A percentile compares a stretch with the other conserved stretches of the same genome.
These are phyloP conservation scores for Leptographium radiaticola DNA, from an alignment of 2,329 filamentous ascomycete genomes.

Conservation along the genomic window DNA sequence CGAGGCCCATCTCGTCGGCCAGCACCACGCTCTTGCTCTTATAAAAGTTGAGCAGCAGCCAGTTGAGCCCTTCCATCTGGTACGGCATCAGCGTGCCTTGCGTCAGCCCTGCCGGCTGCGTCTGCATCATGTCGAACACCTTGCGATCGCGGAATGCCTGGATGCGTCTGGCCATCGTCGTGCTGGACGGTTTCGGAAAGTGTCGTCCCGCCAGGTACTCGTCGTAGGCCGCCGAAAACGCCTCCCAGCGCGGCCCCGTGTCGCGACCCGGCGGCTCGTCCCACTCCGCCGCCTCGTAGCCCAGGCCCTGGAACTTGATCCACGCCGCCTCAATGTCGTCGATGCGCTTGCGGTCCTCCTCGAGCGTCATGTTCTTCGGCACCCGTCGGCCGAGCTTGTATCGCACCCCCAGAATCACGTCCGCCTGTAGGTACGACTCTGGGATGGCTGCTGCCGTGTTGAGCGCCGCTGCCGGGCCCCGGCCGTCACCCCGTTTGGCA, in stretches of 20 bases:
- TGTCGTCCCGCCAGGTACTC: slow-evolving; percentile 76
- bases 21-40: slow-evolving; percentile 73
- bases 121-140: slow-evolving; percentile 55
- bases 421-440: slow-evolving; percentile 71
- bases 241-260: slow-evolving; percentile 53
- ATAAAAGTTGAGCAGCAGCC: slow-evolving; percentile 87
- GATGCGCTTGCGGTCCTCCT: slow-evolving; percentile 55
- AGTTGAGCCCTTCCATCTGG: slow-evolving; percentile 85
- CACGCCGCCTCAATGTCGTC: slow-evolving; percentile 59
- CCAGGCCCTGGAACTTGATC: slow-evolving; percentile 86
- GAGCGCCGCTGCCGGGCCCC: slow-evolving; percentile 51
- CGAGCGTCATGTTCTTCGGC: slow-evolving; percentile 25
- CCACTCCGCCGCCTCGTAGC: slow-evolving; percentile 87
- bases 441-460: slow-evolving; percentile 68
- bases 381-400: slow-evolving; percentile 27
- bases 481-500: slow-evolving; percentile 51
- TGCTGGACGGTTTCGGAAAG: slow-evolving; percentile 42
- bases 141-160: slow-evolving; percentile 45
- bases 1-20: slow-evolving; percentile 95
- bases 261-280: slow-evolving; percentile 62
- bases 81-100: slow-evolving; percentile 78
- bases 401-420: slow-evolving; percentile 77
- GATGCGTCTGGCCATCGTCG: slow-evolving; percentile 53
- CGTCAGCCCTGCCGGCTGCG: slow-evolving; percentile 60
- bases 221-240: slow-evolving; percentile 72